Percentiles rank a stretch among this genome's conserved stretches.
Conservation (phyloP, 345 rosid genomes). For the Syzygium oleosum region DNA sequence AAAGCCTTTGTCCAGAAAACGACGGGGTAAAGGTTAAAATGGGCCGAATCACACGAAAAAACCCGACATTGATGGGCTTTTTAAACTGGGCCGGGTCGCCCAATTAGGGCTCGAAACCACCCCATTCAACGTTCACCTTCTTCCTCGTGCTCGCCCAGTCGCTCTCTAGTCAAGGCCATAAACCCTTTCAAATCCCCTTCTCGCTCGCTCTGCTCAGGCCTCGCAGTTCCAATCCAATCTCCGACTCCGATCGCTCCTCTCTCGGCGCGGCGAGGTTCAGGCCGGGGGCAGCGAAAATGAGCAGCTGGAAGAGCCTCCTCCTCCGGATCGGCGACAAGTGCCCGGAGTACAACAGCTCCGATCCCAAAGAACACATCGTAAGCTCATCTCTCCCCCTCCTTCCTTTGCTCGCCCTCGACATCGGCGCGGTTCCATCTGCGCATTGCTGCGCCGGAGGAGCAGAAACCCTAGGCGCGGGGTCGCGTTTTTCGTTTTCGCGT, state of each 20-base stretch:
- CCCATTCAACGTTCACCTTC: neutral
- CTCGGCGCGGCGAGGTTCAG: neutral
- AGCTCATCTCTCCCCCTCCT: conserved; percentile 12
- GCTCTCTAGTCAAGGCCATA: neutral
- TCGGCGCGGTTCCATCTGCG: neutral
- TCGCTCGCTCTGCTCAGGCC: neutral
- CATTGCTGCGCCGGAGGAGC: neutral
- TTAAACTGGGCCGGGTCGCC: neutral
- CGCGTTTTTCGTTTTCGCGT: neutral
- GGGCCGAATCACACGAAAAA: too few species aligned
- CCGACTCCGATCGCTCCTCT: neutral
- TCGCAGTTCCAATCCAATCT: neutral
- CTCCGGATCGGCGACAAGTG: conserved; percentile 88
- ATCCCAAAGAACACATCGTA: conserved; percentile 79
- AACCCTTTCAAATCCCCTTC: neutral
- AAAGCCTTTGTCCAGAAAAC: too few species aligned
- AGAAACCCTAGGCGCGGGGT: neutral
- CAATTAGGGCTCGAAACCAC: conserved; percentile 1
- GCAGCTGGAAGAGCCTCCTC: conserved; percentile 77
- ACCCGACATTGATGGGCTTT: neutral
- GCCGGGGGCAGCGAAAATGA: conserved; percentile 22
- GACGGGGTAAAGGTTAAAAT: too few species aligned
- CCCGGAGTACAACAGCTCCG: conserved; percentile 67
- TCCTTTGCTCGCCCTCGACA: neutral
- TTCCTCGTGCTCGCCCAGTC: neutral